phyloP scores from a whole-genome alignment of 73 alveolate genomes.

The Tetrahymena elliotti region DNA sequence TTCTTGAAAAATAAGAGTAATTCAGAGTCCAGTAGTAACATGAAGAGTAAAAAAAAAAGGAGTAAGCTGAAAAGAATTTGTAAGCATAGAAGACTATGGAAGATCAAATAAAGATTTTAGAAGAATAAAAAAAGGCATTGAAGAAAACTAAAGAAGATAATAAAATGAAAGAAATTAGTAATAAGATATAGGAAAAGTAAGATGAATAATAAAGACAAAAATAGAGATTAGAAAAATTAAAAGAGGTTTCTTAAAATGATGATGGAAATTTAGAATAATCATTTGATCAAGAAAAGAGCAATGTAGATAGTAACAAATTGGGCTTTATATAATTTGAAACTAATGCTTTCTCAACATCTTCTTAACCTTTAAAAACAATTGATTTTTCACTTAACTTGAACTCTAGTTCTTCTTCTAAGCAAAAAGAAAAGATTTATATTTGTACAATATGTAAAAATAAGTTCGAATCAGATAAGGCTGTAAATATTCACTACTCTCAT shows the following conservation, averaged over 20 bases:
- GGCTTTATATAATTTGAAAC: not conserved
- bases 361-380: not conserved
- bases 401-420: not conserved
- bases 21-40: not conserved
- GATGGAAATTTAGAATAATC: not conserved
- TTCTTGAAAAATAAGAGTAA: not conserved
- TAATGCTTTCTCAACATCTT: not conserved
- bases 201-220: not conserved
- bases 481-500: not conserved
- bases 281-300: not conserved
- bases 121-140: not conserved
- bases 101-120: not conserved
- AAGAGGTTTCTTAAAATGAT: not conserved
- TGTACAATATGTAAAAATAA: not conserved
- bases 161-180: not conserved
- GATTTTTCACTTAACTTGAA: not conserved
- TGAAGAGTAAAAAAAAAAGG: not conserved
- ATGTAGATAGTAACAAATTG: not conserved
- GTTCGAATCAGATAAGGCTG: not conserved
- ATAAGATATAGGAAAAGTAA: not conserved
- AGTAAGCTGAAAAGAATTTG: not conserved
- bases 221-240: not conserved
- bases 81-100: not conserved
- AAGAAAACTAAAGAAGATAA: not conserved
- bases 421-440: not conserved